Base-by-base conservation (phyloP, 306 rosid genomes). In the Alnus rubra region DNA sequence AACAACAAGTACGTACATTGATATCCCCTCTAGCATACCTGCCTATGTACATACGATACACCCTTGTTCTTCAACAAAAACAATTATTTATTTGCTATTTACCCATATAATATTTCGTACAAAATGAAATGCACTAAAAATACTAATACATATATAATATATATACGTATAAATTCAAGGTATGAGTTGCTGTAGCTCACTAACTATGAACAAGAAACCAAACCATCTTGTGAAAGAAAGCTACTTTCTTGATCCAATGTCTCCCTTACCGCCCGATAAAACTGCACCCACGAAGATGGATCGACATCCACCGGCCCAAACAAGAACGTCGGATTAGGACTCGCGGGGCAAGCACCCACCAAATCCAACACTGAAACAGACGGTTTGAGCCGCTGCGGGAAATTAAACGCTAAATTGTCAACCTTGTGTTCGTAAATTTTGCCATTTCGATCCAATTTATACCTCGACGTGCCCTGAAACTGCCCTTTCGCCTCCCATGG, bases 401-500 rank as follows among this genome's bases (percentile, higher is more conserved):
- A 95, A 83, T 91, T 91, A 88, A 95, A 92, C 9, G 97, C 97
- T 76, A 95, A 90, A 77, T 95, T 95, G 80, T 95, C 98, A 33
- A 92, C 97, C 76, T 88, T 90, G 77, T 95, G 98, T 74, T 95
- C 96, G 76, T 95, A 95, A 48, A 95, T 91, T 83, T 92, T 95
- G 47, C 98, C 98, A 67, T 83, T 87, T 74, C 91, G 82, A 76
- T 92, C 98, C 83, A 95, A 74, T 55, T 92, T 95, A 69, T 90
- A 95, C 58, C 92, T 77, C 3, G 98, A 95, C 28, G 98, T 95
- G n/a, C 98, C 98, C 68, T 95, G 98, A 86, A 95, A 95, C 47
- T 93, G 88, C 37, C 98, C 98, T 75, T 86, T 84, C 12, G 96
- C 79, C 76, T 92, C 98, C 98, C 98, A 95, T 68, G 98, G 98